Base-by-base conservation (phyloP, 1,284 basidiomycete genomes). In the Rhodotorula mucilaginosa region DNA sequence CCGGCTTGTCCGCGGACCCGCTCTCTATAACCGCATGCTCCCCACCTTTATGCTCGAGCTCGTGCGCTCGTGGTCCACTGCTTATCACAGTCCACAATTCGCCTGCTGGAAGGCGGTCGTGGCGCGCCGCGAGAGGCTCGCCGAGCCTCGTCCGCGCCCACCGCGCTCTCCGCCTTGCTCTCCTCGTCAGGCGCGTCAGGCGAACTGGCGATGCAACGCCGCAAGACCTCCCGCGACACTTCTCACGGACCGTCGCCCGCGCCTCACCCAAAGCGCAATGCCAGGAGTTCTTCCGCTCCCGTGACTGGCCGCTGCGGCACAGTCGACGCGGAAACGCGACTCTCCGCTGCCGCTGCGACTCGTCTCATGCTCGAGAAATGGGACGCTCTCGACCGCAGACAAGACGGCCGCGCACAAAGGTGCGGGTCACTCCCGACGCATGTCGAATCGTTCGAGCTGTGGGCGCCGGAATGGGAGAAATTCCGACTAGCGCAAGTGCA, bases 401-500 rank as follows among this genome's bases (percentile, higher is more conserved):
- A 23, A 2, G 26, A 23, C 46, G 26, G 12, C 4, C n/a, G 34
- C 5, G 39, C n/a, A 2, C 23, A 26, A 26, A 46, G 39, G 13
- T 44, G 58, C 44, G 7, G 61, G 7, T 57, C 44, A 3, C 1
- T 44, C 13, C 60, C 54, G 16, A 2, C 31, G 13, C 31, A 66
- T 3, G 66, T 68, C 12, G 31, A 46, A 26, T 59, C 65, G 46
- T 71, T 58, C 49, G 66, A 68, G 34, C 16, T 58, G 34, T 71
- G 70, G 70, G 29, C 47, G 19, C 47, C 54, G 1, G 63, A 65
- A 44, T 49, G 29, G 54, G 70, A 71, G 46, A 16, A 56, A 16
- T 65, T 71, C 44, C 51, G 70, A 3, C 21, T 58, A 1, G 70
- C 70, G 52, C 70, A 71, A 58, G 70, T 71, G 39, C 66, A 71